phyloP scores from a whole-genome alignment of 306 rosid genomes.

The Begonia masoniana region DNA sequence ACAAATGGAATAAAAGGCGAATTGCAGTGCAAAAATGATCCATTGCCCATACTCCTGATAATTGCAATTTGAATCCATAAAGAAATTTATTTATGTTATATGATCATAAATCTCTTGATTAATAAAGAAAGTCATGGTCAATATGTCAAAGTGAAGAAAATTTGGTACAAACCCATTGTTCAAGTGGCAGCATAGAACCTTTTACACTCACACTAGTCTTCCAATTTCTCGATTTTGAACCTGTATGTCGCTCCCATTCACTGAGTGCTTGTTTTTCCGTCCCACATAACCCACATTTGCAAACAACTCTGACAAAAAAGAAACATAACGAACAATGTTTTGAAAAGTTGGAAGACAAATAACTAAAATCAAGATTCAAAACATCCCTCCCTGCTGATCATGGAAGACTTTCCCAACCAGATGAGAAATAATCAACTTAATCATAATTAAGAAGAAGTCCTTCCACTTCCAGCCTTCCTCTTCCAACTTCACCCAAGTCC shows the following conservation, averaged over 20 bases:
- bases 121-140: constrained; percentile 8
- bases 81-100: too few species aligned
- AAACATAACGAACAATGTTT: constrained; percentile 9
- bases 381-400: too few species aligned
- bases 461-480: too few species aligned
- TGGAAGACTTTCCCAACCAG: too few species aligned
- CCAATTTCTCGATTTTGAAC: constrained; percentile 93
- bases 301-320: constrained; percentile 65
- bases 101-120: too few species aligned
- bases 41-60: too few species aligned
- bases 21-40: too few species aligned
- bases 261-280: constrained; percentile 93
- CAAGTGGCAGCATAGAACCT: constrained; percentile 81
- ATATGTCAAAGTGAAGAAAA: constrained; percentile 1
- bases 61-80: too few species aligned
- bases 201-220: constrained; percentile 80
- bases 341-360: too few species aligned
- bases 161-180: constrained; percentile 86
- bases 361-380: too few species aligned
- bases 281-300: constrained; percentile 91
- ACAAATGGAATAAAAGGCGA: too few species aligned
- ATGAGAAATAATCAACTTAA: not conserved
- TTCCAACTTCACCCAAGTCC: too few species aligned
- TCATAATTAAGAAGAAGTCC: not conserved
- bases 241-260: constrained; percentile 94